Base-by-base conservation (phyloP, 148 eudicot species). In the Vaccinium darrowii region DNA sequence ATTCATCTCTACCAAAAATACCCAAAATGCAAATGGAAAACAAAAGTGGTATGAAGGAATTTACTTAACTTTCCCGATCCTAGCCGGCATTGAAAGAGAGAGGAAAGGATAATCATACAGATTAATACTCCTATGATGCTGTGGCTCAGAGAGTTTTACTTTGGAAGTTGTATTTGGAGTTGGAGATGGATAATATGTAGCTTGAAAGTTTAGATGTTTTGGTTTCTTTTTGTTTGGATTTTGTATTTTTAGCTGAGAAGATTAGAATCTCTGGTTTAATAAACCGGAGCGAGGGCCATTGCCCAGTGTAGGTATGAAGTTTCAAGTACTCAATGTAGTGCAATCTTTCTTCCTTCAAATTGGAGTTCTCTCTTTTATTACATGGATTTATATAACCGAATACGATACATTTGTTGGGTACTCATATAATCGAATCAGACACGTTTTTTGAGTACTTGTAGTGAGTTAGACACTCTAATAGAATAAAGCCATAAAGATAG, bases 1-100 rank as follows among this genome's bases (percentile, higher is more conserved):
- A 82, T 69, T 50, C 84, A 50, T 36, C 23, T 12, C 7, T 18
- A 11, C 30, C 52, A 36, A 80, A 47, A 30, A 14, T 7, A 15
- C 23, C 54, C 6, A 54, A 4, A 3, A 30, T 43, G 47, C 47
- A 79, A 53, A 54, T 0, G 9, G 47, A 54, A 10, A 30, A 8
- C 33, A 16, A 25, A 8, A 54, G 51, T 19, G 51, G 54, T 9
- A 16, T 5, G 30, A 23, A 8, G 51, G 54, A 3, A 16, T 5
- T 8, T 63, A 53, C 49, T 19, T 9, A n/a, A 73, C 8, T 69
- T 69, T 69, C 19, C 49, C 27, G 83, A 86, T 83, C 83, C 83
- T 71, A 71, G 79, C 79, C 39, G 50, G 60, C 83, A 57, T 12
- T 27, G 67, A 5, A 49, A 56, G 81, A 27, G 12, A 57, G 30